Base-by-base conservation (phyloP, 345 rosid genomes). In the Camelina sativa region DNA sequence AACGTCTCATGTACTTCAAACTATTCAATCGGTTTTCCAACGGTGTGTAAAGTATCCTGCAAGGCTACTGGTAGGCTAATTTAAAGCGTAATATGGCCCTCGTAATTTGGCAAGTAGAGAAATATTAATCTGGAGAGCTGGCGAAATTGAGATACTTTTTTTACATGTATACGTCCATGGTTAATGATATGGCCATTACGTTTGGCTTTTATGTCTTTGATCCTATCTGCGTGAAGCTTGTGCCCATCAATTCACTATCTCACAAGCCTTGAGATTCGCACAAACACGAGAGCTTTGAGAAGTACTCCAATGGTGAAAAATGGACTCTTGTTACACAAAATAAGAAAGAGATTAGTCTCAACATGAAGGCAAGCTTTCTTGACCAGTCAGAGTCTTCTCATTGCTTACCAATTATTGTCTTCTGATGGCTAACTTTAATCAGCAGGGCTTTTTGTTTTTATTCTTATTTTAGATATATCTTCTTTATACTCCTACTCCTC, bases 1-100 rank as follows among this genome's bases (percentile, higher is more conserved):
- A 91, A 28, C 47, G 35, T 44, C 16, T 17, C 7, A 48, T 46
- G 12, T 74, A 57, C 57, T 30, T 43, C 10, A 23, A 61, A 51
- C 61, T 23, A 37, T 72, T 51, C 20, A 20, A 13, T 60, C 2
- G 13, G 60, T 61, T 50, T 48, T 54, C 40, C 62, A 54, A n/a
- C 25, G 41, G 59, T 65, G 57, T 66, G 62, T 57, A 50, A 51
- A 66, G 19, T 30, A 32, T 50, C 30, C 32, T 52, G 48, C 60
- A 51, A 51, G 59, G 22, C 51, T 22, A 56, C 79, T 15, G n/a
- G 40, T 28, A 15, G 61, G 59, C 62, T 56, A 56, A 30, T n/a
- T 56, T 32, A 10, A 32, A 34, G 38, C 2, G 43, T 32, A 32
- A 3, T 15, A n/a, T 57, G 62, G 20, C 17, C 44, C 43, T 57